These are phyloP conservation scores for Exobasidium rhododendri DNA, from an alignment of 1,284 basidiomycete genomes.

Conservation along the genomic window DNA sequence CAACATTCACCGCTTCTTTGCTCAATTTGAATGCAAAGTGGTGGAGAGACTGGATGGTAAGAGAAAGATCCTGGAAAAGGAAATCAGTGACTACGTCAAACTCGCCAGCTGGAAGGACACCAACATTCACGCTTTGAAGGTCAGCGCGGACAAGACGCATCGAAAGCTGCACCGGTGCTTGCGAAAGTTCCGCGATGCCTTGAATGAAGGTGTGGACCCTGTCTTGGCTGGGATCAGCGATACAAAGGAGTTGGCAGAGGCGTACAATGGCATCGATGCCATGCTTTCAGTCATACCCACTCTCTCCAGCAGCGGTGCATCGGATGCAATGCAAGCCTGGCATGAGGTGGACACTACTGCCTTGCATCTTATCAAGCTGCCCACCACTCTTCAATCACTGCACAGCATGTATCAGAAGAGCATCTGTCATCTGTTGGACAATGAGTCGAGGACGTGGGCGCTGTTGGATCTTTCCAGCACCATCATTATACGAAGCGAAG, in stretches of 20 bases:
- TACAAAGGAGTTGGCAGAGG: slow-evolving; percentile 21
- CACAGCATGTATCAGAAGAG: slow-evolving; percentile 20
- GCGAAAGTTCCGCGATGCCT: slow-evolving; percentile 83
- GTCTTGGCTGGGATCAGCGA: slow-evolving; percentile 23
- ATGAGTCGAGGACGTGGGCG: background rate
- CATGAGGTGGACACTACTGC: background rate
- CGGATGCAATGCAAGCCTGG: background rate
- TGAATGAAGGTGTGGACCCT: slow-evolving; percentile 69
- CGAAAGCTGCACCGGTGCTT: slow-evolving; percentile 86
- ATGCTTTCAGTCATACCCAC: background rate
- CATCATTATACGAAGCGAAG: slow-evolving; percentile 69
- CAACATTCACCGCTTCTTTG: slow-evolving; percentile 68
- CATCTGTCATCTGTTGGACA: background rate
- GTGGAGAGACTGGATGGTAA: slow-evolving; percentile 63
- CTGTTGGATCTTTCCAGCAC: slow-evolving; percentile 70
- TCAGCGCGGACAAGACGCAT: slow-evolving; percentile 87
- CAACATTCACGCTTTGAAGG: slow-evolving; percentile 88
- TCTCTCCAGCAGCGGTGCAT: background rate
- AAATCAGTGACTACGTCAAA: slow-evolving; percentile 81
- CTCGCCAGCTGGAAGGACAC: slow-evolving; percentile 97
- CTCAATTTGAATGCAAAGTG: slow-evolving; percentile 64
- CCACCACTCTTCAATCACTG: slow-evolving; percentile 33
- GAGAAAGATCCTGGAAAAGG: slow-evolving; percentile 70
- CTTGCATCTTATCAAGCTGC: slow-evolving; percentile 24
- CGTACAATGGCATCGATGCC: background rate